phyloP scores from a whole-genome alignment of 2,329 filamentous ascomycete genomes.

The Colletotrichum lentis region DNA sequence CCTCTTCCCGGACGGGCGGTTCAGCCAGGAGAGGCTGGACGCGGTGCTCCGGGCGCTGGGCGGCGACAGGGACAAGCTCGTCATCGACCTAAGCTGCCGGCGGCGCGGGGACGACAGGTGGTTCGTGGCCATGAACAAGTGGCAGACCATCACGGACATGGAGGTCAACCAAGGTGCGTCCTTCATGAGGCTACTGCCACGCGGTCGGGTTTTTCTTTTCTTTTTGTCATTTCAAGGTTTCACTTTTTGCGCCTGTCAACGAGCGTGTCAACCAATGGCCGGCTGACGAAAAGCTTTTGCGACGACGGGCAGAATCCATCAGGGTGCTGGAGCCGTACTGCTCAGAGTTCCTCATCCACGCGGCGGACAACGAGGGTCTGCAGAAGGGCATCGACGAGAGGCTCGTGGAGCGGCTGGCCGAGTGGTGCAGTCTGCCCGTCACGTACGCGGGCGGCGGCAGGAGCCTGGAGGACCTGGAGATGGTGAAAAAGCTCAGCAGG shows the following conservation, averaged over 20 bases:
- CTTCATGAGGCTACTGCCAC: not conserved
- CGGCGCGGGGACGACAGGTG: constrained; percentile 75
- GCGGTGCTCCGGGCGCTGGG: constrained; percentile 76
- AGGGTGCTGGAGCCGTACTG: constrained; percentile 85
- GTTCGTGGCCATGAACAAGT: constrained; percentile 99
- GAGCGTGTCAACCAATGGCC: constrained; percentile 5
- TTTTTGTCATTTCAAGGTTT: not conserved
- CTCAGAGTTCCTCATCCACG: constrained; percentile 96
- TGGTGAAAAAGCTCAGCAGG: constrained; percentile 78
- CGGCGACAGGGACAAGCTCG: constrained; percentile 80
- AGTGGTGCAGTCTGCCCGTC: constrained; percentile 91
- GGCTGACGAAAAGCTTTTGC: not conserved
- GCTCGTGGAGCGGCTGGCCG: constrained; percentile 76
- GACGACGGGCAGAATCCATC: constrained; percentile 75
- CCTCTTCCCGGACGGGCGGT: constrained; percentile 84
- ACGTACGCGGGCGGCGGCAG: constrained; percentile 97
- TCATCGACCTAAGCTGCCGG: constrained; percentile 94
- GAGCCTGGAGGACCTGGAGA: constrained; percentile 80
- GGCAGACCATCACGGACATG: constrained; percentile 98
- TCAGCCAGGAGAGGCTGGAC: constrained; percentile 79
- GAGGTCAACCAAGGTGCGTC: constrained; percentile 78
- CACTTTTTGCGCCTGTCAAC: not conserved
- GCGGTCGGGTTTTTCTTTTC: not conserved
- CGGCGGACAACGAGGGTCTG: constrained; percentile 93
- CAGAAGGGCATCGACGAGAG: constrained; percentile 90